Evolutionary conservation across 805 yeast species (phyloP), one percentile per base, ranked within the genome.

Genomic region (Saccharomycopsis sp.): DNA sequence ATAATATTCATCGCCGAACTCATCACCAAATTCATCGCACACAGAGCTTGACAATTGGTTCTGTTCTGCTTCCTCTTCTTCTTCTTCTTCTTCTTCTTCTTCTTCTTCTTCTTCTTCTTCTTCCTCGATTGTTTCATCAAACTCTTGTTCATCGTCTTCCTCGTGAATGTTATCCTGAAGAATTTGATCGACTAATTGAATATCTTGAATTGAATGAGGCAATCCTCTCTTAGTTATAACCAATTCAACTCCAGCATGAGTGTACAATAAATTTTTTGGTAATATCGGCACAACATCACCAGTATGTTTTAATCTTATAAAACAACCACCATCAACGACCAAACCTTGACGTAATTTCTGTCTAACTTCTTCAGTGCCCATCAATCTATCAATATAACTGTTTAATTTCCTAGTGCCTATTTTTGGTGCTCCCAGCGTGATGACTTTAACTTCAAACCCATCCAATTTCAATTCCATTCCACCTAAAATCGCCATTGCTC

Each of bases 401-500:
- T 71, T 66, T 58, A 79, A 67, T 2, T 59, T 57, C 2, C 51
- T 52, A 57, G 81, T 78, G 3, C 86, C 87, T 27, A 83, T 63
- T 52, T 75, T 75, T 0, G 90, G 86, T n/a, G 76, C 70, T 2
- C 81, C 93, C 59, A 63, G 77, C 1, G 83, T 69, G n/a, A 81
- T 58, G 1, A 81, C 73, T 28, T 70, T 55, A 0, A 83, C 81
- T 6, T 72, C 57, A 45, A 62, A 63, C 0, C 86, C 87, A 55
- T 72, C 51, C 17, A 75, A 54, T 45, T 70, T 62, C 40, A 80
- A 65, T 54, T 84, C 90, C 16, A 76, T 65, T 0, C 84, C 90
- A 4, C 76, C 69, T 23, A 85, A 60, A 2, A 69, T 60, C 1
- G 88, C 81, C 44, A 81, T 59, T 0, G 88, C 88, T 6, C 80